Evolutionary conservation across 345 rosid species (phyloP), one percentile per base, ranked within the genome.

Genomic region (Lepidium africanum): DNA sequence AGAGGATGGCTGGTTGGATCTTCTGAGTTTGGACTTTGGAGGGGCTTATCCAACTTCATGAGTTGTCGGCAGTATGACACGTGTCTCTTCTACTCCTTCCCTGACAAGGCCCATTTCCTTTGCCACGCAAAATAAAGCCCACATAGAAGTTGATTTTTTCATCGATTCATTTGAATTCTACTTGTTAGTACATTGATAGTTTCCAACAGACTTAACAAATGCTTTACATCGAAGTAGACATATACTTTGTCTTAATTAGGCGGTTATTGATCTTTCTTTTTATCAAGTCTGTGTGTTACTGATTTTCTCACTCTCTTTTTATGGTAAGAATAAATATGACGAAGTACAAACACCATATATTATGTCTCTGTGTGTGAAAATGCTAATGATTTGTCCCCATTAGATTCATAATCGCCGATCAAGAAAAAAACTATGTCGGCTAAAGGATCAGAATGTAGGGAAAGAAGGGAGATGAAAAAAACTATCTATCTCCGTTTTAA

Each of bases 31-130:
- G 12, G 56, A 71, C 55, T 65, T 64, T 8, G 40, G 63, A 35
- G 10, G n/a, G 74, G 72, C 77, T 73, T 73, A 73, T 73, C 75
- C 72, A 73, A 49, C 48, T 73, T 71, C 63, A 59, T 47, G 54
- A 72, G 54, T 33, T 72, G 71, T 36, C 47, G 33, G 17, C 9
- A 57, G 7, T 42, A 4, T 42, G 67, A 73, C 77, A 66, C 77
- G 77, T 65, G 77, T 65, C 67, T 37, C 48, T n/a, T 30, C 3
- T 39, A 37, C 10, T 9, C 46, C 17, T 17, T 9, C 0, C 13
- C 17, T 56, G 45, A 5, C 3, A 6, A 69, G 57, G 64, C 63
- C 70, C 70, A 8, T 65, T 3, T 15, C 7, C 15, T 50, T 64
- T 14, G 48, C 17, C 11, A 54, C 0, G 14, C 38, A 32, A 7